phyloP scores from a whole-genome alignment of 495 filamentous ascomycete genomes.

The Penicillium nucicola region DNA sequence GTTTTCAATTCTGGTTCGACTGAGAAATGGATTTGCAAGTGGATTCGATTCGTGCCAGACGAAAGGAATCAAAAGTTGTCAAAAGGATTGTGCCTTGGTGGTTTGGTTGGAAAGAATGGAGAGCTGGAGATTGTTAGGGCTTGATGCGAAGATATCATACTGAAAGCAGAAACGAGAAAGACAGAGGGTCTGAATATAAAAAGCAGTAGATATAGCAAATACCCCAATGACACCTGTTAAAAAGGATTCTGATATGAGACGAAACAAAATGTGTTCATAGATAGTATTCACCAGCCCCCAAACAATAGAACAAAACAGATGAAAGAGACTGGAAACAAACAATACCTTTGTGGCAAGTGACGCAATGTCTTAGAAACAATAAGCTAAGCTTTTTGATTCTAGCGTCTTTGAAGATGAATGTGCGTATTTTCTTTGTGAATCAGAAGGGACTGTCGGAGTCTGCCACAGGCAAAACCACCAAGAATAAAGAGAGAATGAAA shows the following conservation, averaged over 20 bases:
- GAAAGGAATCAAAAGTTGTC: slow-evolving; percentile 24
- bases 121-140: slow-evolving; percentile 9
- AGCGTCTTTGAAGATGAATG: too few species aligned
- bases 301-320: slow-evolving; percentile 3
- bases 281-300: slow-evolving; percentile 1
- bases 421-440: too few species aligned
- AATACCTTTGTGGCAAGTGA: slow-evolving; percentile 22
- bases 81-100: slow-evolving; percentile 24
- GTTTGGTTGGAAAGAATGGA: slow-evolving; percentile 8
- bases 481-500: slow-evolving; percentile 28
- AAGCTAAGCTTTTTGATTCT: background rate
- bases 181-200: background rate
- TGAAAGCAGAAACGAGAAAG: background rate
- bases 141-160: background rate
- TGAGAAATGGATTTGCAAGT: slow-evolving; percentile 7
- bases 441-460: slow-evolving; percentile 31
- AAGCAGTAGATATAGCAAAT: slow-evolving; percentile 1
- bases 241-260: background rate
- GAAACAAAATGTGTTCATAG: background rate
- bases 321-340: slow-evolving; percentile 5
- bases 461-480: slow-evolving; percentile 34
- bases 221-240: too few species aligned
- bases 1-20: slow-evolving; percentile 23
- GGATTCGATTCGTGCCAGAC: slow-evolving; percentile 43
- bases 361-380: slow-evolving; percentile 5